phyloP scores from a whole-genome alignment of 2,329 filamentous ascomycete genomes.

The Cylindrodendrum hubeiense region DNA sequence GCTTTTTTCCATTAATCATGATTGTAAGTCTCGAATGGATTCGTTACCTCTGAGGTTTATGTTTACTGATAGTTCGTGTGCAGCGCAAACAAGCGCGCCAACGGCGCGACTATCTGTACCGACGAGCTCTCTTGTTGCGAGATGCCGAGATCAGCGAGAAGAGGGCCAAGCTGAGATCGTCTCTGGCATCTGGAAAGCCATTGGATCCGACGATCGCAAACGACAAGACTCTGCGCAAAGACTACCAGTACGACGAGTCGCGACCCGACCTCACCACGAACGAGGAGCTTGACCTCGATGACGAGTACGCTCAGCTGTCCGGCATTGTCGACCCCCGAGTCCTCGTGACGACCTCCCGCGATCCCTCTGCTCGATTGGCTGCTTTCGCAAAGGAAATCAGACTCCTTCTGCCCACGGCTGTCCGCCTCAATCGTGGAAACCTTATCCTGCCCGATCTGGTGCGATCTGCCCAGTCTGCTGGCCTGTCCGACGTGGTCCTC shows the following conservation, averaged over 20 bases:
- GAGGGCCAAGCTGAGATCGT: slow-evolving; percentile 85
- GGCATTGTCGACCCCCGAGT: slow-evolving; percentile 91
- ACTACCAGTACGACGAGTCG: slow-evolving; percentile 95
- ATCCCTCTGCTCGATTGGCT: slow-evolving; percentile 85
- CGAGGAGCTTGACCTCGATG: slow-evolving; percentile 81
- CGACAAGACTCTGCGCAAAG: slow-evolving; percentile 84
- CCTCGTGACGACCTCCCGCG: slow-evolving; percentile 90
- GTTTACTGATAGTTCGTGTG: slow-evolving; percentile 33
- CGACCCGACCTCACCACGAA: slow-evolving; percentile 74
- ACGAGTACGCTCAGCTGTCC: slow-evolving; percentile 92
- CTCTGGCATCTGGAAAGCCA: slow-evolving; percentile 89
- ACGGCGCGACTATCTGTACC: slow-evolving; percentile 77
- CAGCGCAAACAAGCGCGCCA: slow-evolving; percentile 58
- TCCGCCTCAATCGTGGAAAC: slow-evolving; percentile 92
- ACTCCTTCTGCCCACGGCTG: slow-evolving; percentile 84
- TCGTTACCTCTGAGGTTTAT: not conserved
- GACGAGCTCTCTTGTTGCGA: slow-evolving; percentile 85
- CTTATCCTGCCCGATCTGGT: slow-evolving; percentile 89
- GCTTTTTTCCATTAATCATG: slow-evolving; percentile 37
- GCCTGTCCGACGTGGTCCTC: slow-evolving; percentile 86
- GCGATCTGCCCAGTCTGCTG: slow-evolving; percentile 81
- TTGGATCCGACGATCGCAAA: slow-evolving; percentile 86
- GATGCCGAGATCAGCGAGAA: slow-evolving; percentile 96
- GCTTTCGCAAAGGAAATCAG: slow-evolving; percentile 94
- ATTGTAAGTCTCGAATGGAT: slow-evolving; percentile 46